phyloP scores from a whole-genome alignment of 1,139 yeast species.

The Scheffersomyces parashehatae region DNA sequence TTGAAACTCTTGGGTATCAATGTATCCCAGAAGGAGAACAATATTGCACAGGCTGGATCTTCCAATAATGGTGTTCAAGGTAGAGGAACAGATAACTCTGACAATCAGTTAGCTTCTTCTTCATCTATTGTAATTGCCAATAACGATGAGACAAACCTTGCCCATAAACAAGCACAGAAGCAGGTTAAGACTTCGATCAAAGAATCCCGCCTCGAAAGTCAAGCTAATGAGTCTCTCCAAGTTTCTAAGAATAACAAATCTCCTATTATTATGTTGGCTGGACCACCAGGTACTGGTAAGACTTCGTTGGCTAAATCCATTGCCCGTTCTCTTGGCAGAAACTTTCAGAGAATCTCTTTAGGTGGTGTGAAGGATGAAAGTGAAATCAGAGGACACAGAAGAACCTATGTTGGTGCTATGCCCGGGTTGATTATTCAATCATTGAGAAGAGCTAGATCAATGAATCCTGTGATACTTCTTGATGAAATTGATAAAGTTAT shows the following conservation, averaged over 20 bases:
- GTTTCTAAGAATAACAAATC: conserved; percentile 49
- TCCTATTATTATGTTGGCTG: conserved; percentile 80
- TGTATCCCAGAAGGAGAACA: conserved; percentile 26
- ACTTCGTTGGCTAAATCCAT: conserved; percentile 87
- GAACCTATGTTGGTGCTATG: conserved; percentile 94
- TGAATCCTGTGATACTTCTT: conserved; percentile 85
- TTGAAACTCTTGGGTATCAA: conserved; percentile 58
- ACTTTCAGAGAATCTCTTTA: conserved; percentile 79
- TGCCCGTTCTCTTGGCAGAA: conserved; percentile 76
- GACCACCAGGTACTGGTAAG: conserved; percentile 96
- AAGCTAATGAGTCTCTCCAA: conserved; percentile 20
- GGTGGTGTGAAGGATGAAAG: conserved; percentile 92
- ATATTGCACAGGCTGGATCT: conserved; percentile 1
- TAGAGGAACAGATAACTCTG: conserved; percentile 1
- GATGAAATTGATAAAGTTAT: conserved; percentile 90
- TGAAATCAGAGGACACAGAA: conserved; percentile 87
- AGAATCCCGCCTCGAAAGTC: conserved; percentile 10
- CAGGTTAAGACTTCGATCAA: conserved; percentile 24
- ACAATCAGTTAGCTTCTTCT: conserved; percentile 8
- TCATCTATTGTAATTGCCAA: conserved; percentile 36
- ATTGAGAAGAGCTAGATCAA: conserved; percentile 70
- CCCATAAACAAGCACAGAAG: conserved; percentile 29
- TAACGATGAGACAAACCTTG: conserved; percentile 33
- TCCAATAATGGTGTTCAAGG: conserved; percentile 5
- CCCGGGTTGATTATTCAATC: conserved; percentile 86